These are phyloP conservation scores for Paraglomus occultum DNA, from an alignment of 192 early-diverging fungal genomes.

Conservation along the genomic window DNA sequence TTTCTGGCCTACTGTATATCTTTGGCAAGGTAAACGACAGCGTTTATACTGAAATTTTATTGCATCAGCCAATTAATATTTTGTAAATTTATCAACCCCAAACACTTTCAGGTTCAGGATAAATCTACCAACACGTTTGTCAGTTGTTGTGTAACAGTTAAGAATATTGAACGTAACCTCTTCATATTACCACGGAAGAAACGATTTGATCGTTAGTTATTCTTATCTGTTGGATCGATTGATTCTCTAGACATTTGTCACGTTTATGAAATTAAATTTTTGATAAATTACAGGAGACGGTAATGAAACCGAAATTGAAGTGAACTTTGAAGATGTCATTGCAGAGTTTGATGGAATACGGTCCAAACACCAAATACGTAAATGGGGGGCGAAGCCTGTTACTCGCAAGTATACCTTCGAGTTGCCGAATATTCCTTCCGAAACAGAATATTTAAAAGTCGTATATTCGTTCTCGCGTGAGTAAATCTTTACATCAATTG, in stretches of 20 bases:
- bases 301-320: conserved; percentile 53
- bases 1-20: conserved; percentile 77
- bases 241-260: neutral
- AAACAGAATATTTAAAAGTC: conserved; percentile 85
- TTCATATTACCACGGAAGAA: conserved; percentile 82
- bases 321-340: conserved; percentile 68
- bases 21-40: conserved; percentile 78
- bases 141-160: conserved; percentile 81
- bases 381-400: conserved; percentile 61
- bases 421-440: conserved; percentile 68
- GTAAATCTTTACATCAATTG: conserved; percentile 17
- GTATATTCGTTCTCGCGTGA: conserved; percentile 70
- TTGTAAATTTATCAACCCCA: conserved; percentile 11
- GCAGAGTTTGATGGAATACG: conserved; percentile 70
- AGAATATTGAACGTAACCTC: conserved; percentile 81
- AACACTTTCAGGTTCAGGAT: conserved; percentile 53
- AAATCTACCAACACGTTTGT: conserved; percentile 54
- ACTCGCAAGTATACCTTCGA: conserved; percentile 93
- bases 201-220: conserved; percentile 49
- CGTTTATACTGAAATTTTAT: conserved; percentile 20
- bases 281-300: conserved; percentile 38
- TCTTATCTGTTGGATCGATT: neutral
- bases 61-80: conserved; percentile 9
- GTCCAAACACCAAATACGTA: conserved; percentile 50
- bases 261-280: neutral